Evolutionary conservation across 2,329 filamentous ascomycete genomes (phyloP), one percentile per base, ranked within the genome.

Genomic region (Ilyonectria sp.): DNA sequence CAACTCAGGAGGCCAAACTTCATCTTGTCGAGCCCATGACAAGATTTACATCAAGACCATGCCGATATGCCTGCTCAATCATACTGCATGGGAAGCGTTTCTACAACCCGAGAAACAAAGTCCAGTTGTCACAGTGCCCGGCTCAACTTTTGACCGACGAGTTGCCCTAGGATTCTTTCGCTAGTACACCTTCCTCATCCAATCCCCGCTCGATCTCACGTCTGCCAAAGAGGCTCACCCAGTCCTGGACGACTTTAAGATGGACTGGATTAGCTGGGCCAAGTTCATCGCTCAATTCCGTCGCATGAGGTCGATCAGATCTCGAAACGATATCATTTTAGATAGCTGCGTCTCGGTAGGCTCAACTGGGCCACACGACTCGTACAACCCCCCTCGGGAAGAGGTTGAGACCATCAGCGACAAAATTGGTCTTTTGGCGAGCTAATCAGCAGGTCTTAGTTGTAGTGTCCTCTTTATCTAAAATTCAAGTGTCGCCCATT

Each of bases 1-100:
- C 33, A 13, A 57, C 55, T 10, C 43, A 47, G n/a, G 55, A 58
- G 15, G 21, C 55, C 6, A 46, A 47, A 10, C n/a, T 58, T 9
- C 43, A 58, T 37, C 55, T 58, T 2, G 29, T 37, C 47, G 55
- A 43, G 17, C n/a, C 3, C 4, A 17, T 15, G 43, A 17, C 55
- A 49, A 58, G 13, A 26, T 49, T 15, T 49, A 58, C 17, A 19
- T 58, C 55, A 58, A 58, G 29, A 47, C 43, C 2, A 35, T 37
- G 26, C 55, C 55, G 1, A 23, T 58, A 35, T 58, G 26, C 13
- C 31, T 58, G 43, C 43, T 58, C 19, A 49, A 37, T n/a, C 11
- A 49, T 23, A n/a, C 6, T 23, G 29, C 37, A 2, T 58, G n/a
- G 29, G 29, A 35, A 5, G 19, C 13, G 6, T 26, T 47, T 21